Evolutionary conservation across 495 filamentous ascomycete species (phyloP).

Genomic region (Hapsidospora chrysogenum): DNA sequence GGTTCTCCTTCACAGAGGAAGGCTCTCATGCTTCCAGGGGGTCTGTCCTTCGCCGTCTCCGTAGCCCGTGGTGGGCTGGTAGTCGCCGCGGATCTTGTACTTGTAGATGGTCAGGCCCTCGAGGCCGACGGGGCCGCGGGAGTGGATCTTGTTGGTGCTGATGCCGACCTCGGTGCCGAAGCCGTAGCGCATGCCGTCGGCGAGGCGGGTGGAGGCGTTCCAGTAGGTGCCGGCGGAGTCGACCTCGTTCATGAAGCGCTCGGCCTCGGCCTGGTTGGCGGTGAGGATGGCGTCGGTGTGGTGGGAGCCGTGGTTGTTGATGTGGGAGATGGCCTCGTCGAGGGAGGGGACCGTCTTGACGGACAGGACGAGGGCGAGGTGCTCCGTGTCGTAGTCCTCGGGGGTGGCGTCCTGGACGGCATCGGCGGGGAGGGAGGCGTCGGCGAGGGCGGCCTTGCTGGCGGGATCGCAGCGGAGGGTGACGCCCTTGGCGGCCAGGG

Average conservation of each 20-base stretch:
- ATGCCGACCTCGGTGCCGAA: slow-evolving; percentile 98
- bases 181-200: slow-evolving; percentile 90
- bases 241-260: slow-evolving; percentile 63
- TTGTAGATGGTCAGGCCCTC: slow-evolving; percentile 96
- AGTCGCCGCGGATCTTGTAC: slow-evolving; percentile 69
- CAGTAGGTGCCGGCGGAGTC: slow-evolving; percentile 92
- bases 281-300: slow-evolving; percentile 92
- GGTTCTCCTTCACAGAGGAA: slow-evolving; percentile 22
- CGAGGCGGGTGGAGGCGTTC: slow-evolving; percentile 90
- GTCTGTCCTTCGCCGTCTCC: slow-evolving; percentile 49
- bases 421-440: slow-evolving; percentile 15
- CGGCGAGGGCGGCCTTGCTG: slow-evolving; percentile 43
- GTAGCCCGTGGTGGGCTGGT: slow-evolving; percentile 62
- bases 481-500: slow-evolving; percentile 61
- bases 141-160: slow-evolving; percentile 96
- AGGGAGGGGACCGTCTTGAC: slow-evolving; percentile 59
- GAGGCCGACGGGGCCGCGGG: slow-evolving; percentile 79
- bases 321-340: slow-evolving; percentile 63
- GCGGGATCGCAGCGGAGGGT: slow-evolving; percentile 63
- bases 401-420: slow-evolving; percentile 44
- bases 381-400: slow-evolving; percentile 74
- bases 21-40: slow-evolving; percentile 50
- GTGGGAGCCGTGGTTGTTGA: slow-evolving; percentile 82
- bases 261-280: slow-evolving; percentile 40
- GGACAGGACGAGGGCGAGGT: slow-evolving; percentile 69